Evolutionary conservation across 73 alveolate species (phyloP), one percentile per base, ranked within the genome.

Genomic region (Tetrahymena elliotti): DNA sequence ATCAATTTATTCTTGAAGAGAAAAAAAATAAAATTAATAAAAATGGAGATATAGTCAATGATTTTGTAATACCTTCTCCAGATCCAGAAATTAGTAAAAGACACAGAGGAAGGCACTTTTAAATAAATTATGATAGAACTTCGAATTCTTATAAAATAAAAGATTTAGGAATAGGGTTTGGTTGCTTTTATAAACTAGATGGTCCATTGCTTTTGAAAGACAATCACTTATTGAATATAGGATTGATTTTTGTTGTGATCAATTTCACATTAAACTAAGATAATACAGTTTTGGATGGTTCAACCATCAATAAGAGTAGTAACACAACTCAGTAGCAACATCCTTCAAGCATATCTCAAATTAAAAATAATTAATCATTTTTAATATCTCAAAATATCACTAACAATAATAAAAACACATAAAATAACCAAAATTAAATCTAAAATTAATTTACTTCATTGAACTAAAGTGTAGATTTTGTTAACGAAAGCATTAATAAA

Each of bases 111-210:
- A 68, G 88, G n/a, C 88, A 68, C 20, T 68, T 68, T n/a, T 84
- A 97, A 54, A 95, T 97, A 18, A 94, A 53, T 10, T 97, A 94
- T 93, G 88, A 36, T 37, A 11, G 93, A 12, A 97, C 96, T 6
- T 52, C 54, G 31, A 35, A 39, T 5, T 53, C 83, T 83, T 97
- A 97, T 52, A 36, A 36, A 38, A 94, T 96, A 24, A 97, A 93
- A 27, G 99, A 98, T 95, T 94, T 98, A 34, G 99, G 99, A 24
- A 97, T 97, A 92, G 99, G 99, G 52, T 98, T 96, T 93, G 99
- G 99, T 0, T 98, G 98, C 38, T 98, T 98, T 84, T 96, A 97
- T 68, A 97, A 96, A 94, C 84, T 98, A 2, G 97, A 93, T 83
- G 92, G 68, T 93, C 97, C 98, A 93, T 93, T 96, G 10, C 99